phyloP scores from a whole-genome alignment of 208 protist species.

The Trypanosoma mega region DNA sequence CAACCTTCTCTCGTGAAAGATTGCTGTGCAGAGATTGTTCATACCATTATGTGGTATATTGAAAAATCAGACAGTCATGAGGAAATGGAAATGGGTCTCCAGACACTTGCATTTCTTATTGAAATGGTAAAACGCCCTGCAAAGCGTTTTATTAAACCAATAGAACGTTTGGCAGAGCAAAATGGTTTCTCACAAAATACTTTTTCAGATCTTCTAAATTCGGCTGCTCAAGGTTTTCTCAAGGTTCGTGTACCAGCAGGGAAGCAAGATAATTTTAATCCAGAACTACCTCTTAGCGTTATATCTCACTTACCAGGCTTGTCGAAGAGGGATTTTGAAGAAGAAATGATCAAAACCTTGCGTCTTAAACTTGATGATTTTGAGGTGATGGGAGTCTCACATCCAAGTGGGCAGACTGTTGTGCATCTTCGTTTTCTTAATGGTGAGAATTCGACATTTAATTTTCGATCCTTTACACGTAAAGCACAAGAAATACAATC shows the following conservation, averaged over 20 bases:
- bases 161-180: conserved; percentile 64
- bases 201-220: conserved; percentile 68
- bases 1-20: conserved; percentile 75
- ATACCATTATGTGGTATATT: conserved; percentile 89
- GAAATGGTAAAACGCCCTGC: conserved; percentile 69
- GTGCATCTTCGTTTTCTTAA: conserved; percentile 72
- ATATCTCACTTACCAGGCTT: conserved; percentile 73
- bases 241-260: conserved; percentile 40
- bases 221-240: conserved; percentile 38
- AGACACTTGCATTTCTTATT: conserved; percentile 73
- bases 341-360: conserved; percentile 64
- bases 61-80: conserved; percentile 69
- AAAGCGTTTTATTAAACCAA: conserved; percentile 72
- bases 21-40: conserved; percentile 84
- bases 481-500: conserved; percentile 83
- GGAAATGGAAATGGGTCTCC: conserved; percentile 79
- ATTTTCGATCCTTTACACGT: conserved; percentile 74
- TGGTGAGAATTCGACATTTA: conserved; percentile 42
- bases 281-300: conserved; percentile 65
- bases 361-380: conserved; percentile 47
- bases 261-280: conserved; percentile 53
- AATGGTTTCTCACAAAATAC: conserved; percentile 63
- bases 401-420: conserved; percentile 69
- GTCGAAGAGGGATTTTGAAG: conserved; percentile 74
- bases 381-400: conserved; percentile 56